Base-by-base conservation (phyloP, 1,284 basidiomycete species). In the Pseudozyma flocculosa region DNA sequence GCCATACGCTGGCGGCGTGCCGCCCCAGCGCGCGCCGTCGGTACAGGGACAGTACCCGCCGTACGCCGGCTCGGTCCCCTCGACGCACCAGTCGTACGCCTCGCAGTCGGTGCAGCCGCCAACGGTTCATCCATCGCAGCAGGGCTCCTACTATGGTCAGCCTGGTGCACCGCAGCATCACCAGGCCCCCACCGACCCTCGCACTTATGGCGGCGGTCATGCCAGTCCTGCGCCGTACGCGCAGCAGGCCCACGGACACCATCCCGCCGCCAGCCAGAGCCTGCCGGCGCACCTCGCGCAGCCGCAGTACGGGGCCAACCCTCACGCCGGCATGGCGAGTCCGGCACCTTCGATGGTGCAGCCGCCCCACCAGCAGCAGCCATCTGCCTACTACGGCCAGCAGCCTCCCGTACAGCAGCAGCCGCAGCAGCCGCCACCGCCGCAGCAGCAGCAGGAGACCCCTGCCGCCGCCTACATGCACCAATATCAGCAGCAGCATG, bases 391-490 rank as follows among this genome's bases (percentile, higher is more conserved):
- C 68, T 71, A 48, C 60, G 65, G 43, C 62, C 70, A 32, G 70
- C 29, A 5, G 29, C 29, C 29, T 5, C 7, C 29, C 13, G 29
- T 29, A n/a, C n/a, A n/a, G n/a, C n/a, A n/a, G n/a, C n/a, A n/a
- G n/a, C n/a, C n/a, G n/a, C n/a, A n/a, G n/a, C n/a, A 5, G 26
- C 70, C 55, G 42, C 59, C 60, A 34, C 70, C 68, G 17, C 68
- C 59, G 50, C 73, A 65, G 44, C 68, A 74, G 48, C 68, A 66
- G 21, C 54, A 78, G 29, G 61, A 66, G 29, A 61, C 69, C 14
- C 54, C 70, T 2, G 70, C 70, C 1, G 40, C 67, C 22, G 68
- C 72, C 38, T 78, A 76, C 54, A 74, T 77, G 55, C 78, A 77
- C 45, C 75, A 78, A 40, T 78, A 75, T 2, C 73, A 62, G 26